phyloP scores from a whole-genome alignment of 495 filamentous ascomycete genomes.

The Penicillium malachiteum region DNA sequence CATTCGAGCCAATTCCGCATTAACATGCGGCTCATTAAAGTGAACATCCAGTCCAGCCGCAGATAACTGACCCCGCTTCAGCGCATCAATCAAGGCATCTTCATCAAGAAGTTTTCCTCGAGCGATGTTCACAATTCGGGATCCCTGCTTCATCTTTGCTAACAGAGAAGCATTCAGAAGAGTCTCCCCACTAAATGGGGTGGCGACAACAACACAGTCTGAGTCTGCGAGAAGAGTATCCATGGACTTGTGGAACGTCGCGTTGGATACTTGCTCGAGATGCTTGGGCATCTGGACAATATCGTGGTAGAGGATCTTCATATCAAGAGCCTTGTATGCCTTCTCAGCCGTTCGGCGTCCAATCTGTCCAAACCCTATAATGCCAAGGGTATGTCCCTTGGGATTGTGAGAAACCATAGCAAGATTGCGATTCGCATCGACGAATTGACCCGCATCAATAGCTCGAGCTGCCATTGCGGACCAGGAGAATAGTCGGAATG shows the following conservation, averaged over 20 bases:
- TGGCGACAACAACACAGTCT: conserved; percentile 69
- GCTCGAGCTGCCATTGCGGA: conserved; percentile 49
- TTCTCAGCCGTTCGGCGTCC: conserved; percentile 66
- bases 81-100: conserved; percentile 60
- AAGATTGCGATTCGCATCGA: conserved; percentile 55
- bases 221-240: conserved; percentile 51
- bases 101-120: conserved; percentile 70
- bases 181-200: conserved; percentile 59
- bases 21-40: conserved; percentile 49
- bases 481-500: conserved; percentile 64
- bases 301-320: conserved; percentile 70
- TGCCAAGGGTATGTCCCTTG: conserved; percentile 46
- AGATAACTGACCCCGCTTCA: conserved; percentile 53
- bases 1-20: conserved; percentile 50
- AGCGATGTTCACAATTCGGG: conserved; percentile 71
- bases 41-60: conserved; percentile 70
- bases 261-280: conserved; percentile 30
- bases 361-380: conserved; percentile 69
- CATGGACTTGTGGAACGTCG: conserved; percentile 51
- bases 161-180: conserved; percentile 55
- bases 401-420: conserved; percentile 57
- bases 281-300: conserved; percentile 53
- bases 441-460: conserved; percentile 41
- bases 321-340: conserved; percentile 58
- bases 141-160: conserved; percentile 51